Conservation (phyloP, 495 filamentous ascomycete genomes). For the Monascus purpureus region DNA sequence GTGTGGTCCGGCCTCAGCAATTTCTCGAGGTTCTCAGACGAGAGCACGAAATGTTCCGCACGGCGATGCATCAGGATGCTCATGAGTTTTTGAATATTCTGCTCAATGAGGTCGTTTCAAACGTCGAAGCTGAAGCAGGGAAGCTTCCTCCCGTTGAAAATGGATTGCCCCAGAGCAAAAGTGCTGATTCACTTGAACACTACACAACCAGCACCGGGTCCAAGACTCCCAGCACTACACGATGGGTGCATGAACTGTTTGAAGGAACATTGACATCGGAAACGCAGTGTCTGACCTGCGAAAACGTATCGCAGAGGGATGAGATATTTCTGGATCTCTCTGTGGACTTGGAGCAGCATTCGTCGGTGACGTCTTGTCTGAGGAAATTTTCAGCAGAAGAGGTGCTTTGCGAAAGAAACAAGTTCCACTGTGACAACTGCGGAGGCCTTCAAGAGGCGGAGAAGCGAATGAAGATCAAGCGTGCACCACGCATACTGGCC, state of each 20-base stretch:
- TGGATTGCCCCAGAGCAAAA: conserved; percentile 19
- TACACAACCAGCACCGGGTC: conserved; percentile 31
- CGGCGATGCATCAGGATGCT: conserved; percentile 94
- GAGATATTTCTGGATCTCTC: conserved; percentile 93
- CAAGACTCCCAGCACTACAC: conserved; percentile 41
- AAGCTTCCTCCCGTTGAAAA: conserved; percentile 29
- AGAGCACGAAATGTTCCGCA: conserved; percentile 95
- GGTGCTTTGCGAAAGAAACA: conserved; percentile 97
- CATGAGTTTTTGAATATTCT: conserved; percentile 93
- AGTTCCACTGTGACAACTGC: conserved; percentile 96
- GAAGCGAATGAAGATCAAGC: conserved; percentile 98
- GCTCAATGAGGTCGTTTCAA: conserved; percentile 89
- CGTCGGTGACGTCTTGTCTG: conserved; percentile 89
- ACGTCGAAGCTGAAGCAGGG: conserved; percentile 72
- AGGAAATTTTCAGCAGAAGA: conserved; percentile 94
- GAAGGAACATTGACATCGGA: conserved; percentile 91
- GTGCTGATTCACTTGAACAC: conserved; percentile 25
- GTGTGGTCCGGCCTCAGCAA: conserved; percentile 82
- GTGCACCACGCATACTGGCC: conserved; percentile 78
- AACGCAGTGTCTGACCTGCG: conserved; percentile 91
- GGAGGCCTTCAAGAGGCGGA: conserved; percentile 95
- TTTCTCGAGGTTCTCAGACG: conserved; percentile 87
- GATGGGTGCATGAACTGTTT: conserved; percentile 97
- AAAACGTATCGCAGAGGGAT: conserved; percentile 87
- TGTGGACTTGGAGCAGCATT: conserved; percentile 89